Base-by-base conservation (phyloP, 1,139 yeast genomes). In the Meyerozyma smithsonii region DNA sequence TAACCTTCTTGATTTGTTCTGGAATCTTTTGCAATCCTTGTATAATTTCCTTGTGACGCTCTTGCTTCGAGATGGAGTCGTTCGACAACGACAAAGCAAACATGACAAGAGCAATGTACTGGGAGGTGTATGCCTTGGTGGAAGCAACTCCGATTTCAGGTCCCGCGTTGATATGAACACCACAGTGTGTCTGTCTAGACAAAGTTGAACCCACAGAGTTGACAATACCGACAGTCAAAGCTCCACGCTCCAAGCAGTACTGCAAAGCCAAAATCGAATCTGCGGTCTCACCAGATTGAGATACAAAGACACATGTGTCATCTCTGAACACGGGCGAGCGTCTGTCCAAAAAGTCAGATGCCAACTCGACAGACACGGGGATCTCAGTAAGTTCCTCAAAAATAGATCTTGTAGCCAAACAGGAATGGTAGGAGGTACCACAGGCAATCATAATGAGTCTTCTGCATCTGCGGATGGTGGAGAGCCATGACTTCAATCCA, bases 111-210 rank as follows among this genome's bases (percentile, higher is more conserved):
- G 98, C 98, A 66, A 94, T 89, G 64, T 83, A 94, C 66, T 94
- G 99, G 19, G 98, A 94, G 14, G 99, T 92, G 69, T 94, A 94
- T 20, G 98, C 98, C 70, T 94, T 94, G 38, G 99, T 94, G n/a
- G 97, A 89, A 10, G 98, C 99, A 54, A 94, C 99, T 63, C 98
- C 98, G 51, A 94, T 92, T 70, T 94, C 99, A 32, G 98, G 98
- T 48, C 99, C 99, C 35, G 98, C 98, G 62, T 94, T 94, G 61
- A 94, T 90, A 64, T 94, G 99, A 41, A 94, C 97, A 78, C 99
- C 99, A 73, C 98, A 94, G 66, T 90, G 96, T 32, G 99, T 94
- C 58, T 81, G 84, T 63, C 97, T 81, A 16, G 97, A 90, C 68
- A 94, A 88, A 38, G 94, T 81, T 5, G 98, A 94, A 56, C 99